Percentiles rank a stretch among this genome's conserved stretches.
Conservation (phyloP, 306 rosid species). For the Trifolium repens region DNA sequence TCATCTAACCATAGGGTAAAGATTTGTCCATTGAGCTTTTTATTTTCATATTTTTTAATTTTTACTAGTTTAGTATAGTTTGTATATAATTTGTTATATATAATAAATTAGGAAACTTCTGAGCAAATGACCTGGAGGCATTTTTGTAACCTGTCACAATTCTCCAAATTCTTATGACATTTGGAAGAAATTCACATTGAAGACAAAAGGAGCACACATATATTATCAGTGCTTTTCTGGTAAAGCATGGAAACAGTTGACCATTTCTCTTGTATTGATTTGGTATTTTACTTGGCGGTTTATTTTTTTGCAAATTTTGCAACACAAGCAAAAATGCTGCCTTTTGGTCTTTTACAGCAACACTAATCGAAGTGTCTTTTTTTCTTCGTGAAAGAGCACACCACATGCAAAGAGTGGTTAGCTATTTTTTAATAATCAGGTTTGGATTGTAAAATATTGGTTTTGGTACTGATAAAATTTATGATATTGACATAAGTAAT, state of each 20-base stretch:
- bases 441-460: not conserved
- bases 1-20: slow-evolving; percentile 52
- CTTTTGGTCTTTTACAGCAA: not conserved
- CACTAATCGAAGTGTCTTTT: not conserved
- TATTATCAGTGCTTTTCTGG: slow-evolving; percentile 11
- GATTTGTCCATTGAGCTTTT: slow-evolving; percentile 33
- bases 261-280: not conserved
- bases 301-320: not conserved
- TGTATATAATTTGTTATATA: slow-evolving; percentile 42
- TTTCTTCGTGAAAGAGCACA: too few relatives aligned
- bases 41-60: slow-evolving; percentile 6
- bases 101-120: slow-evolving; percentile 41
- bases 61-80: slow-evolving; percentile 32
- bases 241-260: not conserved
- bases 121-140: slow-evolving; percentile 49
- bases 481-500: not conserved
- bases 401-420: too few relatives aligned
- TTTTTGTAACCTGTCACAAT: slow-evolving; percentile 37
- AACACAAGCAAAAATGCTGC: not conserved
- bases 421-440: not conserved
- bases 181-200: slow-evolving; percentile 8
- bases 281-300: not conserved
- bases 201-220: not conserved
- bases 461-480: not conserved
- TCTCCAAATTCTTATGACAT: slow-evolving; percentile 22